Base-by-base conservation (phyloP, 176 grass and related monocot genomes). In the Aegilops tauschii region DNA sequence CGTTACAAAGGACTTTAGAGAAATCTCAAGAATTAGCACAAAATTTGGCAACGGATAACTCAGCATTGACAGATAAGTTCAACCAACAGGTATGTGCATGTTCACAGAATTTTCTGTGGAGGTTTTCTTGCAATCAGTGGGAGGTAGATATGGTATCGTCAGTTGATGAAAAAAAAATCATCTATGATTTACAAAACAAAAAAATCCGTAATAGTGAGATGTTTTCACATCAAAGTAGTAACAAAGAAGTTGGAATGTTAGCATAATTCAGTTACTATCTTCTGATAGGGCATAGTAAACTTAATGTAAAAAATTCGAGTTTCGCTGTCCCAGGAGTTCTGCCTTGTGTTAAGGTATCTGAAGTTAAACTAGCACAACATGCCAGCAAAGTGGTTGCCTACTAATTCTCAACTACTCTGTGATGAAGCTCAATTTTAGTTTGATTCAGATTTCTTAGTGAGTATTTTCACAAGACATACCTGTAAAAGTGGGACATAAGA, bases 11-110 rank as follows among this genome's bases (percentile, higher is more conserved):
- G 61, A 93, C 90, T 81, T 87, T 99, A 76, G 91, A 92, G 84
- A 96, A 90, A 83, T 94, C 97, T 80, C 89, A 89, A 89, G 88
- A 76, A 69, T 39, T 99, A 65, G 89, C 97, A 0, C 86, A 99
- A 73, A 91, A 78, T 37, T 93, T 99, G 79, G 89, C 94, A 81
- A 90, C 89, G 76, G 97, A 99, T 83, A 95, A 99, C 90, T 93
- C 94, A 84, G 85, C 94, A 35, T 83, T 99, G 34, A 99, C 97
- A 25, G 97, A 99, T 82, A 94, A 93, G 69, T 99, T 94, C 92
- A 99, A 99, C 70, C 87, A 96, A 77, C 97, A 99, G 91, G 97
- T 99, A 42, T 63, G 82, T 90, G 3, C 58, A 73, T 16, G 25
- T 82, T 72, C 58, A 45, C 58, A 35, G 52, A 71, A 37, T 13